Conservation (phyloP, 208 protist genomes). For the Herpetomonas samuelpessoai region DNA sequence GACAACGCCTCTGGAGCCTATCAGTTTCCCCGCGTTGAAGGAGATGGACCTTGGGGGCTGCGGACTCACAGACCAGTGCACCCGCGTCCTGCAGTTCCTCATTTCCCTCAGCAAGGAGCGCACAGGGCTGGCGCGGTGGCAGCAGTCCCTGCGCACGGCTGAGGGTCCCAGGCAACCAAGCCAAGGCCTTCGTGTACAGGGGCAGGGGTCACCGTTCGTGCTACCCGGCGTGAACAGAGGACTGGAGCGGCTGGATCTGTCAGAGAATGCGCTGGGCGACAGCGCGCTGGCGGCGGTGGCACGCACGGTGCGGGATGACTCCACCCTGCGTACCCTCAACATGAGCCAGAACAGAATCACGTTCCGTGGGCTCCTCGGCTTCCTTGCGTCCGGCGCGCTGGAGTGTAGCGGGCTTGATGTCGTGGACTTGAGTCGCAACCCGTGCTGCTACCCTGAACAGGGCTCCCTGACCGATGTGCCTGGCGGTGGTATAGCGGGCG, state of each 20-base stretch:
- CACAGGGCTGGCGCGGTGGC: conserved; percentile 26
- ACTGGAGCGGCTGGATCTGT: conserved; percentile 48
- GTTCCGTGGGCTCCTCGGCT: conserved; percentile 18
- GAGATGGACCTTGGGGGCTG: conserved; percentile 64
- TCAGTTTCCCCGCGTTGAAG: conserved; percentile 32
- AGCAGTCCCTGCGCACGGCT: conserved; percentile 33
- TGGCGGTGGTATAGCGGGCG: too few relatives aligned
- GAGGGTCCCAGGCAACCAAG: conserved; percentile 3
- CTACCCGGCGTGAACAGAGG: conserved; percentile 5
- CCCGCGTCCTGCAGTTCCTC: conserved; percentile 36
- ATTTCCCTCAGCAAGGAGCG: conserved; percentile 21
- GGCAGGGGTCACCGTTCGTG: neutral
- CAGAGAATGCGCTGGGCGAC: conserved; percentile 54
- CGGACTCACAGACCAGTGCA: conserved; percentile 45
- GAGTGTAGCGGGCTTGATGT: conserved; percentile 46
- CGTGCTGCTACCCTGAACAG: neutral
- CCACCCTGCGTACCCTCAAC: conserved; percentile 44
- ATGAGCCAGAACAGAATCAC: conserved; percentile 49
- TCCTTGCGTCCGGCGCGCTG: conserved; percentile 33
- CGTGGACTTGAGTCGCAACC: conserved; percentile 58
- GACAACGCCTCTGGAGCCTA: neutral
- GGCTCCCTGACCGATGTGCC: conserved; percentile 10
- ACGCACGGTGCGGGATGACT: conserved; percentile 31
- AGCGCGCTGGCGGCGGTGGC: conserved; percentile 38
- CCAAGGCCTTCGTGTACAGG: too few relatives aligned